A percentile compares a stretch with the other conserved stretches of the same genome.
phyloP scores from a whole-genome alignment of 106 monocot genomes.

The Posidonia australis region DNA sequence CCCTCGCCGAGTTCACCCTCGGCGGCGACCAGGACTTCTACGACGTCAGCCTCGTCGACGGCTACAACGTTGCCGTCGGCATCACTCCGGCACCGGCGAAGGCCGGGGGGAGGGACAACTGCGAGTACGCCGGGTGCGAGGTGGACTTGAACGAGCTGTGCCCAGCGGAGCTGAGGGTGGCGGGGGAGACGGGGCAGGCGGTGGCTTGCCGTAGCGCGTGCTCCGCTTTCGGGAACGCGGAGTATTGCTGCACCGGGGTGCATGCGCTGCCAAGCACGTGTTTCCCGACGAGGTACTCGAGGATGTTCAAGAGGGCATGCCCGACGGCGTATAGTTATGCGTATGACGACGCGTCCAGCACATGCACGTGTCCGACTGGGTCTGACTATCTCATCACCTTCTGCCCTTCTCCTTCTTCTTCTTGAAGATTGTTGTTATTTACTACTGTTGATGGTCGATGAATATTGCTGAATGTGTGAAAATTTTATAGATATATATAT shows the following conservation, averaged over 20 bases:
- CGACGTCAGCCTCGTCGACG: slow-evolving; percentile 74
- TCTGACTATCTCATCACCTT: slow-evolving; percentile 46
- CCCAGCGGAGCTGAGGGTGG: slow-evolving; percentile 46
- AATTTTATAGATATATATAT: not conserved
- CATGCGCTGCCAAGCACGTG: slow-evolving; percentile 38
- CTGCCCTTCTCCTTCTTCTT: slow-evolving; percentile 22
- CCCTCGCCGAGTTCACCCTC: slow-evolving; percentile 64
- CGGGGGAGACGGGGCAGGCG: slow-evolving; percentile 1
- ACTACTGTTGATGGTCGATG: too few relatives aligned
- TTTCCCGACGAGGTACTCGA: slow-evolving; percentile 48
- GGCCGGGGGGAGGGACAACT: not conserved
- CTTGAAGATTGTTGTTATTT: not conserved
- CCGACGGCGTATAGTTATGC: slow-evolving; percentile 68
- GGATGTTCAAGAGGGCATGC: slow-evolving; percentile 55
- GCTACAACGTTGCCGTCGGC: slow-evolving; percentile 45
- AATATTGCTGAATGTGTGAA: too few relatives aligned
- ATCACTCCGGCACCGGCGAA: slow-evolving; percentile 17
- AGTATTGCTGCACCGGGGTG: slow-evolving; percentile 57
- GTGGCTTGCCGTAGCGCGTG: slow-evolving; percentile 39
- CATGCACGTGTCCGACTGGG: slow-evolving; percentile 37
- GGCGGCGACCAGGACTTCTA: slow-evolving; percentile 46
- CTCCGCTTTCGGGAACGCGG: slow-evolving; percentile 33
- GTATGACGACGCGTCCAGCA: slow-evolving; percentile 62
- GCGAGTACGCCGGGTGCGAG: slow-evolving; percentile 47
- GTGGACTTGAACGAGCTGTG: slow-evolving; percentile 45